A percentile compares a stretch with the other conserved stretches of the same genome.
Conservation (phyloP, 148 eudicot species). For the Vaccinium corymbosum region DNA sequence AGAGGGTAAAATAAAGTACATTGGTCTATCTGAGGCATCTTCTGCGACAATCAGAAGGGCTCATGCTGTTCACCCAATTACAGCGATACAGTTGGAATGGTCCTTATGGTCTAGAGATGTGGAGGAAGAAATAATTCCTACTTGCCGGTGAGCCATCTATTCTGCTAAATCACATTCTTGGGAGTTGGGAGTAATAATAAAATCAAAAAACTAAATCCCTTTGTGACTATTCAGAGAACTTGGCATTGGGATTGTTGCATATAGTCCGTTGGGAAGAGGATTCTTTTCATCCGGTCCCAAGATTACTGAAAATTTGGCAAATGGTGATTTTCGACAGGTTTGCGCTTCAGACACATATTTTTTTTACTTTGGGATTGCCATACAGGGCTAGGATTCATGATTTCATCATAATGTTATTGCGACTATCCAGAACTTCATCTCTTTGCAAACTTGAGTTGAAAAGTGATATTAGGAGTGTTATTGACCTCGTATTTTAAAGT, state of each 20-base stretch:
- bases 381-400: background rate
- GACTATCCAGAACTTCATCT: background rate
- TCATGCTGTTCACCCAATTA: slow-evolving; percentile 21
- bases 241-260: slow-evolving; percentile 24
- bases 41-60: slow-evolving; percentile 22
- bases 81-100: slow-evolving; percentile 23
- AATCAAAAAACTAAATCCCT: background rate
- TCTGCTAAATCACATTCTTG: background rate
- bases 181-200: background rate
- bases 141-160: slow-evolving; percentile 19
- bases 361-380: background rate
- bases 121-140: slow-evolving; percentile 22
- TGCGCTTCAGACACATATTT: background rate
- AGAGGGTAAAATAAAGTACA: slow-evolving; percentile 25
- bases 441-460: background rate
- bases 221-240: slow-evolving; percentile 15
- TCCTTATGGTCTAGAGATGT: slow-evolving; percentile 22
- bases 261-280: slow-evolving; percentile 22
- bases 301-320: background rate
- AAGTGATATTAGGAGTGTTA: background rate
- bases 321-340: slow-evolving; percentile 19
- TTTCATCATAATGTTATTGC: background rate
- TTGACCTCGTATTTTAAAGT: background rate
- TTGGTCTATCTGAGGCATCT: slow-evolving; percentile 26
- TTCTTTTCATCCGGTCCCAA: slow-evolving; percentile 14